Evolutionary conservation across 768 basidiomycete species (phyloP).

Genomic region (Tylopilus sp.): DNA sequence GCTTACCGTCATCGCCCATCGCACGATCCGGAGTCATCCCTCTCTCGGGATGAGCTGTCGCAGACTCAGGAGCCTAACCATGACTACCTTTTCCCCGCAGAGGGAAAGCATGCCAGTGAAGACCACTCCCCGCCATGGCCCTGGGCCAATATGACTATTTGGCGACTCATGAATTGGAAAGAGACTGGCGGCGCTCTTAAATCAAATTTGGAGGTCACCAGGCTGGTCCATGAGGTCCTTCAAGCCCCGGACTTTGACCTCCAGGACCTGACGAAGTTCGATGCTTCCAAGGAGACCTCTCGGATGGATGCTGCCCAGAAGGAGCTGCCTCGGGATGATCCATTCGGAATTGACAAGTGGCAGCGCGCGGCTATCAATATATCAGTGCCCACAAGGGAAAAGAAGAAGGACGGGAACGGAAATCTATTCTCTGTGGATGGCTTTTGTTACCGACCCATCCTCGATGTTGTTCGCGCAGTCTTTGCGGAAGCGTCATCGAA

Average conservation of each 20-base stretch:
- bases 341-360: background rate
- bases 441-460: background rate
- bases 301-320: background rate
- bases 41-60: background rate
- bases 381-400: background rate
- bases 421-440: background rate
- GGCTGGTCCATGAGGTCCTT: background rate
- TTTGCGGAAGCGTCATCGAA: background rate
- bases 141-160: background rate
- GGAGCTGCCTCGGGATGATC: background rate
- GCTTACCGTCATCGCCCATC: background rate
- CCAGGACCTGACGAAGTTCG: background rate
- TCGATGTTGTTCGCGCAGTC: background rate
- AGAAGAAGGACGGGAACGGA: background rate
- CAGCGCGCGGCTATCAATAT: background rate
- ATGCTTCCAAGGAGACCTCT: background rate
- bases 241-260: background rate
- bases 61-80: background rate
- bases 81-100: background rate
- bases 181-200: background rate
- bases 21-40: background rate
- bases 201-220: background rate
- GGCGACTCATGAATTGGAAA: background rate
- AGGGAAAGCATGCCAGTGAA: background rate
- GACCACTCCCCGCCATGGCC: background rate